Conservation (phyloP, 2,329 filamentous ascomycete species). For the Colletotrichum higginsianum region DNA sequence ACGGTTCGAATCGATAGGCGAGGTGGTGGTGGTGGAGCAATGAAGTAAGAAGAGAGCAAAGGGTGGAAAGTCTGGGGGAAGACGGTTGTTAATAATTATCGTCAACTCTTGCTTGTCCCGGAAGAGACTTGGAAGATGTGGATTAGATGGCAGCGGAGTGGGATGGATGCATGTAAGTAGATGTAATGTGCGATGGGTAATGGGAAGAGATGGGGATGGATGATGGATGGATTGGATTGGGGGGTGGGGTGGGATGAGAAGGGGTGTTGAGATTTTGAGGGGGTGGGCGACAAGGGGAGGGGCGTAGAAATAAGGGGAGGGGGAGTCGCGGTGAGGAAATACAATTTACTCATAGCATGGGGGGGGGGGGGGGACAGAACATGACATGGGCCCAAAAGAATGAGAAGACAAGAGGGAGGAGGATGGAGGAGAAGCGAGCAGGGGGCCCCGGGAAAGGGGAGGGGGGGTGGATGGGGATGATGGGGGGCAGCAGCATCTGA, state of each 20-base stretch:
- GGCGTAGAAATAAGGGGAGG: slow-evolving; percentile 10
- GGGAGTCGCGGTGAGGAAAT: slow-evolving; percentile 43
- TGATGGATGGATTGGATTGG: slow-evolving; percentile 12
- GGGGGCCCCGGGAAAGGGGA: slow-evolving; percentile 30
- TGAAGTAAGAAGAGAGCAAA: slow-evolving; percentile 39
- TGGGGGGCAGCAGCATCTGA: slow-evolving; percentile 1
- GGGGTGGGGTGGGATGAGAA: background rate
- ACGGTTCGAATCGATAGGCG: slow-evolving; percentile 13
- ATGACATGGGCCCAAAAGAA: slow-evolving; percentile 6
- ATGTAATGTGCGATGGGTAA: slow-evolving; percentile 37
- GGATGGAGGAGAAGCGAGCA: slow-evolving; percentile 27
- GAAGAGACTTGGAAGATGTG: slow-evolving; percentile 33
- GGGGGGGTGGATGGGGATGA: background rate
- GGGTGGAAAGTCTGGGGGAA: slow-evolving; percentile 44
- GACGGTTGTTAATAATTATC: slow-evolving; percentile 43
- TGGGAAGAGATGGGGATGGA: slow-evolving; percentile 28
- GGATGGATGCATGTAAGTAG: slow-evolving; percentile 35
- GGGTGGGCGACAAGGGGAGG: background rate
- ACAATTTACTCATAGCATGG: slow-evolving; percentile 37
- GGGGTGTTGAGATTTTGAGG: background rate
- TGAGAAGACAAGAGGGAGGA: slow-evolving; percentile 24
- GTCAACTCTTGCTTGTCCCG: slow-evolving; percentile 32
- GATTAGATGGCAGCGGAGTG: slow-evolving; percentile 41
- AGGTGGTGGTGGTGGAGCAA: slow-evolving; percentile 39
- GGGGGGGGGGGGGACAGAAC: background rate